phyloP scores from a whole-genome alignment of 768 basidiomycete species.

The Pisolithus marmoratus region DNA sequence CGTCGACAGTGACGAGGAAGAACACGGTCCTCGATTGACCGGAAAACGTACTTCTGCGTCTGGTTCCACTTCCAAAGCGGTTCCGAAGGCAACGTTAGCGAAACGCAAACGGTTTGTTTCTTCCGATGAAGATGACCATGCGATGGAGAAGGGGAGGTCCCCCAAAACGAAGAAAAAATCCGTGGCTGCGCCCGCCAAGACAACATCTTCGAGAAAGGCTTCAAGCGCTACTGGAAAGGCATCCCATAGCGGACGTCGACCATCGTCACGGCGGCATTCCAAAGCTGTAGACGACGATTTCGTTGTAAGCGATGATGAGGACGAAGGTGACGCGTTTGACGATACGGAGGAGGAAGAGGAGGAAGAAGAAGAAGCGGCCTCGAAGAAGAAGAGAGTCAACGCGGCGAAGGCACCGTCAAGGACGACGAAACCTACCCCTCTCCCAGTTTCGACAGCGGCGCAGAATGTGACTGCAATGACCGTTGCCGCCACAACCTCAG shows the following conservation, averaged over 20 bases:
- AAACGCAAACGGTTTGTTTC: conserved; percentile 25
- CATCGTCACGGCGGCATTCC: conserved; percentile 1
- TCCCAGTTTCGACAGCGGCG: no score
- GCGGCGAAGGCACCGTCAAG: background rate
- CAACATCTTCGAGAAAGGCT: background rate
- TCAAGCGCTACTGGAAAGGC: background rate
- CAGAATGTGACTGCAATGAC: no score
- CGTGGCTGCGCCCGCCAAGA: conserved; percentile 5
- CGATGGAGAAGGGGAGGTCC: conserved; percentile 24
- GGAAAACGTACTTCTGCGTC: no score
- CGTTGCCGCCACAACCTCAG: no score
- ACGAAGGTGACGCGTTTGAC: conserved; percentile 18
- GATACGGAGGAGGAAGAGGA: conserved; percentile 12
- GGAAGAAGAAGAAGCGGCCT: conserved; percentile 5
- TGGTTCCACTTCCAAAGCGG: background rate
- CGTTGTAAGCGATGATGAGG: conserved; percentile 25
- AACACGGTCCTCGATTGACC: no score
- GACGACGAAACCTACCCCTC: conserved; percentile 3
- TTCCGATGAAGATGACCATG: conserved; percentile 29
- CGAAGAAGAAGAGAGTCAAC: conserved; percentile 6
- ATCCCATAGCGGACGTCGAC: background rate
- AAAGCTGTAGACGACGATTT: conserved; percentile 26
- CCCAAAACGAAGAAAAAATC: conserved; percentile 37
- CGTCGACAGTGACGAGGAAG: no score
- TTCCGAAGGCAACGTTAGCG: conserved; percentile 25